A percentile compares a stretch with the other conserved stretches of the same genome.
Conservation (phyloP, 2,329 filamentous ascomycete species). For the Trichoderma semiorbis region DNA sequence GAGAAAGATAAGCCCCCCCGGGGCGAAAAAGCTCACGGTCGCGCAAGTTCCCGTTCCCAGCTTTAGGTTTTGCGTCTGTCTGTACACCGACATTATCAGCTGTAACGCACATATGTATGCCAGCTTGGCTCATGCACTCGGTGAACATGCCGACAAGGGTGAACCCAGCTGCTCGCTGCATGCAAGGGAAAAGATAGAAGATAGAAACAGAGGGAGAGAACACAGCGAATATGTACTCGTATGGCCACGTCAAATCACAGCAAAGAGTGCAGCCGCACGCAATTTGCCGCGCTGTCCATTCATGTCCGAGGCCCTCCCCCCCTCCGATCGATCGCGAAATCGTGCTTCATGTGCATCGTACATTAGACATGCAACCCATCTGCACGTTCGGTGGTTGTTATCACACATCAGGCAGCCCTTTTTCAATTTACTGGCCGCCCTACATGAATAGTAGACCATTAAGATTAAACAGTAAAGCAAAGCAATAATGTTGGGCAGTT, state of each 20-base stretch:
- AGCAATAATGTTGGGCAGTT: not conserved
- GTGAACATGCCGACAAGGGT: not conserved
- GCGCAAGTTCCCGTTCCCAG: not conserved
- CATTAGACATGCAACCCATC: not conserved
- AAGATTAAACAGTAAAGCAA: not conserved
- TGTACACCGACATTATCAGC: not conserved
- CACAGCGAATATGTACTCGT: too few relatives aligned
- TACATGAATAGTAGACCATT: not conserved
- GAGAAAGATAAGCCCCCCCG: not conserved
- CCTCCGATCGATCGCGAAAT: slow-evolving; percentile 3
- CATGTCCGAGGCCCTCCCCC: not conserved
- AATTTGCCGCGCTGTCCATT: not conserved
- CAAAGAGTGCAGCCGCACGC: not conserved
- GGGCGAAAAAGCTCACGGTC: not conserved
- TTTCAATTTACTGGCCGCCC: not conserved
- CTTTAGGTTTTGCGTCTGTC: not conserved
- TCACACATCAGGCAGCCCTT: not conserved
- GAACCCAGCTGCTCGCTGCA: not conserved
- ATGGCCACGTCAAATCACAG: not conserved
- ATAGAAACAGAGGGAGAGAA: not conserved
- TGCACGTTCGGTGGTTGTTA: not conserved
- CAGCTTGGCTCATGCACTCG: not conserved
- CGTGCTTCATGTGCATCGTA: not conserved
- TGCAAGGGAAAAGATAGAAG: not conserved
- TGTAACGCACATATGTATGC: not conserved